Percentiles rank a stretch among this genome's conserved stretches.
These are phyloP conservation scores for Cercospora canescens DNA, from an alignment of 2,329 filamentous ascomycete genomes.

Conservation along the genomic window DNA sequence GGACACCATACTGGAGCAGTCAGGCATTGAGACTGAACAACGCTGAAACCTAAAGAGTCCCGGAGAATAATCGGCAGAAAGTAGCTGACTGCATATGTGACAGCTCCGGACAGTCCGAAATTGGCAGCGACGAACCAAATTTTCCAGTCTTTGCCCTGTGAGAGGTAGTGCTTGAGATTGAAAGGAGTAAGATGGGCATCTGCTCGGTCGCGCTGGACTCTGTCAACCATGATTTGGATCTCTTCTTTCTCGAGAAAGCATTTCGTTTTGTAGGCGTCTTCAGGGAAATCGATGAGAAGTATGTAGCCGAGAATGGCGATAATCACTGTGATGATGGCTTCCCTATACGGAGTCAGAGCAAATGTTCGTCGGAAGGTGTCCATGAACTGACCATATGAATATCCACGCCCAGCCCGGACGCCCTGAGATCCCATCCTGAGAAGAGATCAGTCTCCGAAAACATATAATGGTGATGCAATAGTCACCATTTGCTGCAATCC, in stretches of 20 bases:
- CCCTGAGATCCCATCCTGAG: not conserved
- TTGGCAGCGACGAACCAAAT: constrained; percentile 55
- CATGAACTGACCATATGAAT: constrained; percentile 16
- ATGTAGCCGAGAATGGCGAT: not conserved
- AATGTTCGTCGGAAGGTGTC: not conserved
- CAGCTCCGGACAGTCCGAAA: constrained; percentile 64
- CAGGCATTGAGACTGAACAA: constrained; percentile 67
- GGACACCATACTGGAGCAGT: constrained; percentile 54
- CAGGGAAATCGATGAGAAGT: constrained; percentile 17
- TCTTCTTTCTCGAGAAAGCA: constrained; percentile 16
- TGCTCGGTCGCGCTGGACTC: constrained; percentile 16
- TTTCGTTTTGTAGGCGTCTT: constrained; percentile 16
- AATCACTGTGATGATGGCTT: constrained; percentile 1
- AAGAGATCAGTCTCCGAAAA: not conserved
- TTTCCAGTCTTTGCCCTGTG: constrained; percentile 50
- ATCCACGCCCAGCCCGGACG: not conserved
- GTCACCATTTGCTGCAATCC: constrained; percentile 7
- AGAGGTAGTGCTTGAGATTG: constrained; percentile 38
- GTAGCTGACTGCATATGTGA: constrained; percentile 73
- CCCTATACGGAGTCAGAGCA: not conserved
- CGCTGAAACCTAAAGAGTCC: constrained; percentile 62
- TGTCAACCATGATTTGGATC: constrained; percentile 17
- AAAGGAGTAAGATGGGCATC: constrained; percentile 36
- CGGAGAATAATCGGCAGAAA: constrained; percentile 75
- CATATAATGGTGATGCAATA: not conserved